phyloP scores from a whole-genome alignment of 192 early-diverging fungal species.

The Podila epigama region DNA sequence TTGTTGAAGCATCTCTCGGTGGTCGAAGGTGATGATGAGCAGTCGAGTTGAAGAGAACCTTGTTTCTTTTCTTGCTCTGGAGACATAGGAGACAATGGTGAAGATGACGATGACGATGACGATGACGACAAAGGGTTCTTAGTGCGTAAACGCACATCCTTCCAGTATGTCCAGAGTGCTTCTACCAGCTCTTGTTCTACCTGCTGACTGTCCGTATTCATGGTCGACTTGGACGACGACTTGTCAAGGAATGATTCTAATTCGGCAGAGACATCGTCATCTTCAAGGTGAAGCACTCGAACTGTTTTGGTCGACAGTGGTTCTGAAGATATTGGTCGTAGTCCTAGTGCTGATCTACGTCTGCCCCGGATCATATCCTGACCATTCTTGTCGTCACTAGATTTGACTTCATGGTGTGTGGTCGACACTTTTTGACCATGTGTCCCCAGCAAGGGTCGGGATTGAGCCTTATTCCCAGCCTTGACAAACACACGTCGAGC shows the following conservation, averaged over 20 bases:
- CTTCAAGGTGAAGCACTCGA: background rate
- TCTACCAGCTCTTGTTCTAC: background rate
- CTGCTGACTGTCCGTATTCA: background rate
- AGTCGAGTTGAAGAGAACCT: background rate
- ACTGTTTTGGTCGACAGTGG: background rate
- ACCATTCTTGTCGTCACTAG: background rate
- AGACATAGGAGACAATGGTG: background rate
- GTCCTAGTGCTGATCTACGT: background rate
- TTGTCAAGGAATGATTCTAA: background rate
- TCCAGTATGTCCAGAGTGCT: background rate
- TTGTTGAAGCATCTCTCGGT: background rate
- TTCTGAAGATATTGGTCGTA: conserved; percentile 2
- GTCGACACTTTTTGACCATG: background rate
- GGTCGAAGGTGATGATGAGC: background rate
- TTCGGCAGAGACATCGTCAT: background rate
- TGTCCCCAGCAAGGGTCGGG: no score
- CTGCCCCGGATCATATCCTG: background rate
- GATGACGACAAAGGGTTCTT: background rate
- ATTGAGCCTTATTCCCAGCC: background rate
- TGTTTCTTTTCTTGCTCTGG: no score
- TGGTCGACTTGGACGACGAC: background rate
- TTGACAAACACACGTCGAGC: background rate
- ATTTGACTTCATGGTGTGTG: background rate
- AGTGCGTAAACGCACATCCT: background rate
- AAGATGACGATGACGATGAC: background rate